phyloP scores from a whole-genome alignment of 2,329 filamentous ascomycete genomes.

The Coleophoma cylindrospora region DNA sequence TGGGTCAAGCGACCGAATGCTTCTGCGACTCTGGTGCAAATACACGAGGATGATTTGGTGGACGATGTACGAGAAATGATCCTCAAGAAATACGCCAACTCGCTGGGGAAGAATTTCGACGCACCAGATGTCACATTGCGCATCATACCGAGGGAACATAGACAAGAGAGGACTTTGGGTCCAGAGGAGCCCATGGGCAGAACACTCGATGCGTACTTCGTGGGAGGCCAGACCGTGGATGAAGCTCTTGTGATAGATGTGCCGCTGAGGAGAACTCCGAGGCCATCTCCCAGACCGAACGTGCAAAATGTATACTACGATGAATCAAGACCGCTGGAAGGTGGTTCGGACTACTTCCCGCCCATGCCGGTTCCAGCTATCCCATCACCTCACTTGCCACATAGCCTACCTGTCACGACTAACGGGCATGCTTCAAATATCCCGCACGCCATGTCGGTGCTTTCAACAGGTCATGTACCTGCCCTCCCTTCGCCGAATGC shows the following conservation, averaged over 20 bases:
- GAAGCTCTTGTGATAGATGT: conserved; percentile 92
- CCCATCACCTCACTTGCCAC: conserved; percentile 26
- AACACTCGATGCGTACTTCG: conserved; percentile 77
- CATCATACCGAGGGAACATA: conserved; percentile 66
- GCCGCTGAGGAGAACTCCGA: conserved; percentile 69
- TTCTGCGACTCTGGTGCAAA: conserved; percentile 81
- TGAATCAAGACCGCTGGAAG: conserved; percentile 62
- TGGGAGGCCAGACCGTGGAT: conserved; percentile 79
- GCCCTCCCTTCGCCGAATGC: conserved; percentile 79
- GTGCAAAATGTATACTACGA: conserved; percentile 46
- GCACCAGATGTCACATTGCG: conserved; percentile 82
- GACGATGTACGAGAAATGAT: conserved; percentile 94
- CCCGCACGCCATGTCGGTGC: conserved; percentile 69
- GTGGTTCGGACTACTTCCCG: conserved; percentile 78
- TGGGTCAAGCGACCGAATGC: conserved; percentile 88
- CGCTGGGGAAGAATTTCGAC: conserved; percentile 82
- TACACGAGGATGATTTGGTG: conserved; percentile 83
- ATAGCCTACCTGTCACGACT: conserved; percentile 16
- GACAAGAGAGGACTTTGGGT: conserved; percentile 64
- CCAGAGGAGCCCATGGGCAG: conserved; percentile 81
- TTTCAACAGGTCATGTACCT: conserved; percentile 76
- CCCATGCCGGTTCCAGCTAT: conserved; percentile 47
- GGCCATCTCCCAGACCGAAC: conserved; percentile 62
- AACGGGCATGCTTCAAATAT: conserved; percentile 18
- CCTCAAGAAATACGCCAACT: conserved; percentile 89